Base-by-base conservation (phyloP, 1,284 basidiomycete species). In the Macrocystidia cucumis region DNA sequence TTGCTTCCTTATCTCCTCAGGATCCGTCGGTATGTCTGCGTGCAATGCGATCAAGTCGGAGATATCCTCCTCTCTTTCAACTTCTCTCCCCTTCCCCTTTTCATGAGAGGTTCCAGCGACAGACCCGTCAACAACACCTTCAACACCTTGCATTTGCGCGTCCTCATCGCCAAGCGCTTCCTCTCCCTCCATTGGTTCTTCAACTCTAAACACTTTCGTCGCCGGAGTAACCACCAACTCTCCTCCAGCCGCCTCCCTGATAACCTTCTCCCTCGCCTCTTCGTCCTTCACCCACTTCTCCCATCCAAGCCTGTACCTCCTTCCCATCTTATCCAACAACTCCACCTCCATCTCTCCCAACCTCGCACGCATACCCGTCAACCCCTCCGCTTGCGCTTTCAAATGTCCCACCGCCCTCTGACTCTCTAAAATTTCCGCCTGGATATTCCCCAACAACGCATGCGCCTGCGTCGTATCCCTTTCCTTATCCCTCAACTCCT, bases 381-480 rank as follows among this genome's bases (percentile, higher is more conserved):
- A 63, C 1, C 75, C 75, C 25, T 81, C 79, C 4, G 83, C 75
- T 45, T 87, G 78, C 3, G 65, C 56, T 51, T 75, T 78, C 27
- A 98, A 69, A 27, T 81, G 76, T 14, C 71, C 67, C 23, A 91
- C 81, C 0, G 79, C 68, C 35, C 85, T 73, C 45, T 87, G 83
- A 46, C 88, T 86, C 50, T 98, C 93, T 23, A 86, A 69, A 41
- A 98, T 91, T 60, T 98, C 95, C 29, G 81, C 72, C 54, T 97
- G 88, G 40, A 98, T 95, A 51, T 87, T 91, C 32, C 72, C 72
- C 18, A 97, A 70, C 37, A 97, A 65, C 2, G 86, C 84, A 46
- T 91, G 87, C 1, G 95, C 95, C 54, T 98, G 95, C 3, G 76
- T 75, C 45, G 89, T 79, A 53, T 97, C 92, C 37, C 91, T 79